Base-by-base conservation (phyloP, 257 asterid species). In the Primulina tabacum region DNA sequence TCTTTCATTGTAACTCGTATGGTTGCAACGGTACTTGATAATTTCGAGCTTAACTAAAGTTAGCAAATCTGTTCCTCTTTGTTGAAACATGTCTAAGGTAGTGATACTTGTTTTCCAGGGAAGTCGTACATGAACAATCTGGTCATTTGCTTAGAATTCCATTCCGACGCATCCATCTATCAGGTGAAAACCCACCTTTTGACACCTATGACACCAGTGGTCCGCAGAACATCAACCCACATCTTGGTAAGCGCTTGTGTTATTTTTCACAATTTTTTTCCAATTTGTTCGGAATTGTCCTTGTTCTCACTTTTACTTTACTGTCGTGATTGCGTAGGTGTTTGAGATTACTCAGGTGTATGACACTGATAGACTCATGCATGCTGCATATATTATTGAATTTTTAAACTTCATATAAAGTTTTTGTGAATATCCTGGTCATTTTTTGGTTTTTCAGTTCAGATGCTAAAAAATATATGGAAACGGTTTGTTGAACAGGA, bases 191-290 rank as follows among this genome's bases (percentile, higher is more conserved):
- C 53, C 81, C 96, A 3, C 97, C 91, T 85, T 93, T 93, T 26
- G 97, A 93, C 78, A 83, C 97, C 63, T 93, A 93, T 56, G 99
- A 93, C 83, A 93, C 97, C 71, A 93, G 99, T 57, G 99, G 99
- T 33, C 99, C 97, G 0, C 99, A 89, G 70, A 83, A 83, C 76
- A 78, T 90, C 55, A 86, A 77, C 78, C 99, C 97, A 0, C 79
- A 7, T 3, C 65, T 57, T 55, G 99, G 99, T 93, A 87, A 50
- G 74, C 32, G 16, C 58, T 60, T 37, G 35, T 59, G 8, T 18
- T 71, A 12, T 62, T 62, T 3, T 47, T 58, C 7, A 55, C 52
- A 18, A 30, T 69, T 12, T 68, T 24, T 64, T 68, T 67, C 47
- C 5, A 63, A 52, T 32, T 32, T 56, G 43, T 60, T 40, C 32